Conservation (phyloP, 2,329 filamentous ascomycete genomes). For the Clonostachys chloroleuca region DNA sequence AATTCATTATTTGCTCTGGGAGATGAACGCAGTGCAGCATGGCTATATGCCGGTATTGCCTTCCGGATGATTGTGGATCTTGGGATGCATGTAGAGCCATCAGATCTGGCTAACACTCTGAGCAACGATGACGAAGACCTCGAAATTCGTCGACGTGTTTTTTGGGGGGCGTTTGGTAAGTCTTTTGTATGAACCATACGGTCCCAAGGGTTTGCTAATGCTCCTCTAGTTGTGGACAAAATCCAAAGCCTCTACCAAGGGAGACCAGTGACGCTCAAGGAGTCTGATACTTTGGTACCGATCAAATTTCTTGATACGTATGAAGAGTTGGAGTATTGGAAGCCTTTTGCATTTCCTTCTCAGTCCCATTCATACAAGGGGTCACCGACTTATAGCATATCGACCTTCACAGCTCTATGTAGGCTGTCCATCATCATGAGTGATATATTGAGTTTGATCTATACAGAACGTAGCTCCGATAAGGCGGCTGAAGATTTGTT, state of each 20-base stretch:
- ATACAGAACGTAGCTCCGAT: conserved; percentile 33
- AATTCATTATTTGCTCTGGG: conserved; percentile 43
- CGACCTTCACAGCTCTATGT: conserved; percentile 33
- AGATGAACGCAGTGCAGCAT: conserved; percentile 46
- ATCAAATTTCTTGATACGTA: conserved; percentile 41
- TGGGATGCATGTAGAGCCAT: conserved; percentile 48
- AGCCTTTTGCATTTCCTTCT: conserved; percentile 32
- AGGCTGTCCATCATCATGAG: conserved; percentile 42
- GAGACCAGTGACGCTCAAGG: conserved; percentile 39
- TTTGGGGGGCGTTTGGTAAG: conserved; percentile 36
- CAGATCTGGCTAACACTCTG: conserved; percentile 20
- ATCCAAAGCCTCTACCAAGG: conserved; percentile 51
- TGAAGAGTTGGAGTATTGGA: conserved; percentile 48
- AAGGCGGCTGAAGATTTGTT: conserved; percentile 25
- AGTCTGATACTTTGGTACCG: conserved; percentile 39
- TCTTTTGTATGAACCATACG: conserved; percentile 7
- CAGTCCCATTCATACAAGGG: conserved; percentile 16
- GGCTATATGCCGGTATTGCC: conserved; percentile 53
- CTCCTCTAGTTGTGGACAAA: conserved; percentile 33
- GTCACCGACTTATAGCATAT: conserved; percentile 33
- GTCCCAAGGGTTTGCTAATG: neutral
- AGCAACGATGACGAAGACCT: conserved; percentile 36
- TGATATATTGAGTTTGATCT: conserved; percentile 36
- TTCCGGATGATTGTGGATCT: conserved; percentile 52
- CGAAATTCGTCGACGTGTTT: conserved; percentile 37